These are phyloP conservation scores for Arbutus unedo DNA, from an alignment of 148 eudicot genomes.

Conservation along the genomic window DNA sequence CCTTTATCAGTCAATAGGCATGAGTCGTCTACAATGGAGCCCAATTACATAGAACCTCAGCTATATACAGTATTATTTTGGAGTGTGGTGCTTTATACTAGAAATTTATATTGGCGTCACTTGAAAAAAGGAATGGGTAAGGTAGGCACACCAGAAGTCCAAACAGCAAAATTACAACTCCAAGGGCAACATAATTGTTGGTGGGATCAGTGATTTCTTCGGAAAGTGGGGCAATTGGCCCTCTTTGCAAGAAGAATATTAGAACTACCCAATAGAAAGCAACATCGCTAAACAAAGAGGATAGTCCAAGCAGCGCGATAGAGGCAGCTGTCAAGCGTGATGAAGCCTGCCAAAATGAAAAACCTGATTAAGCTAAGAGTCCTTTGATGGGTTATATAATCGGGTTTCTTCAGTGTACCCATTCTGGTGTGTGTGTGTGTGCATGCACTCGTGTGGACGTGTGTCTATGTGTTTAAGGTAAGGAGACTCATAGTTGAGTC, in stretches of 20 bases:
- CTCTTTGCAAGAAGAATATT: conserved; percentile 90
- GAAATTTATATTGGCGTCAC: conserved; percentile 47
- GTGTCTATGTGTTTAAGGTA: not conserved
- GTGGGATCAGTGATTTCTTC: conserved; percentile 91
- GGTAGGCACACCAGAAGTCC: conserved; percentile 91
- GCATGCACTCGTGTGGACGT: not conserved
- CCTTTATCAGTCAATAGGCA: not conserved
- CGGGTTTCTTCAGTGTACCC: not conserved
- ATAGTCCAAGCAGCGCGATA: conserved; percentile 75
- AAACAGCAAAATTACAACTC: conserved; percentile 62
- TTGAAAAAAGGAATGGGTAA: conserved; percentile 78
- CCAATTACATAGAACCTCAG: not conserved
- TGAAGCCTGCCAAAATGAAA: conserved; percentile 55
- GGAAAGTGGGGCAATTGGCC: conserved; percentile 80
- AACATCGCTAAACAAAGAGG: conserved; percentile 82
- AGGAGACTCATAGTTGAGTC: not conserved
- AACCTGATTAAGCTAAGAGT: not conserved
- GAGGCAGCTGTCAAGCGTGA: conserved; percentile 63
- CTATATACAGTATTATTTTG: not conserved
- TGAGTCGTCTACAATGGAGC: not conserved
- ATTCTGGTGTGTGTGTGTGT: not conserved
- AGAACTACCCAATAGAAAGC: conserved; percentile 93
- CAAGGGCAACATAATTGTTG: conserved; percentile 59
- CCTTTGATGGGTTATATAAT: not conserved
- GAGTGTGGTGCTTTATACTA: conserved; percentile 16